phyloP scores from a whole-genome alignment of 768 basidiomycete species.

The Tylopilus felleus region DNA sequence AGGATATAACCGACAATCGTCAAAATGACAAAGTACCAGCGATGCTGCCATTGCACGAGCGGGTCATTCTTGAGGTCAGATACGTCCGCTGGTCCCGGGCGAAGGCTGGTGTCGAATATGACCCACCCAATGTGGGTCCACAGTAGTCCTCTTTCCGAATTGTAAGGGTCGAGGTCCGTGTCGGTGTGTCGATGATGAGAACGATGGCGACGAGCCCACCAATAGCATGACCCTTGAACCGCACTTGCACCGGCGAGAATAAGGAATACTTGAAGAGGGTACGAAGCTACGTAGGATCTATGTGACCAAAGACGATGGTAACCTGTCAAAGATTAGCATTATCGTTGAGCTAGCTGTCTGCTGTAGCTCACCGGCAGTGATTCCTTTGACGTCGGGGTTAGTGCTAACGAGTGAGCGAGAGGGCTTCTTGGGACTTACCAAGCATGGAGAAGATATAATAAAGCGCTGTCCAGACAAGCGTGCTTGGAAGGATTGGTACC shows the following conservation, averaged over 20 bases:
- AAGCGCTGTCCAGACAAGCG: slow-evolving; percentile 54
- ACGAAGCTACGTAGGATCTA: slow-evolving; percentile 73
- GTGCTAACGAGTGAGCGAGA: slow-evolving; percentile 10
- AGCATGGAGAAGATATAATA: slow-evolving; percentile 91
- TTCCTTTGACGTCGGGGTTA: slow-evolving; percentile 34
- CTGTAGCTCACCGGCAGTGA: slow-evolving; percentile 44
- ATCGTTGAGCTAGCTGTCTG: not conserved
- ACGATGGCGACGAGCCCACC: slow-evolving; percentile 84
- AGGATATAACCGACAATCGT: slow-evolving; percentile 67
- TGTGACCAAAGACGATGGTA: slow-evolving; percentile 89
- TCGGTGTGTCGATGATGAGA: slow-evolving; percentile 85
- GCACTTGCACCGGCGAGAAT: slow-evolving; percentile 76
- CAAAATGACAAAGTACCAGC: slow-evolving; percentile 62
- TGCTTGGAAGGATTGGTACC: slow-evolving; percentile 47
- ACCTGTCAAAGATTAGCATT: slow-evolving; percentile 35
- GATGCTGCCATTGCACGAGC: slow-evolving; percentile 77
- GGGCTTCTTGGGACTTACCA: slow-evolving; percentile 40
- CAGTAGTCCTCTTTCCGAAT: slow-evolving; percentile 70
- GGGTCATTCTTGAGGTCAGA: slow-evolving; percentile 69
- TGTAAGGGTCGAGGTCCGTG: slow-evolving; percentile 83
- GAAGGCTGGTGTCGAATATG: slow-evolving; percentile 69
- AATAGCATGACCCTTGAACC: slow-evolving; percentile 82
- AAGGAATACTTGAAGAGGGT: slow-evolving; percentile 67
- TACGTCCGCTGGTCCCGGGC: slow-evolving; percentile 67
- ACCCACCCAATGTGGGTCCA: slow-evolving; percentile 88